phyloP scores from a whole-genome alignment of 495 filamentous ascomycete genomes.

The Penicillium mononematosum region DNA sequence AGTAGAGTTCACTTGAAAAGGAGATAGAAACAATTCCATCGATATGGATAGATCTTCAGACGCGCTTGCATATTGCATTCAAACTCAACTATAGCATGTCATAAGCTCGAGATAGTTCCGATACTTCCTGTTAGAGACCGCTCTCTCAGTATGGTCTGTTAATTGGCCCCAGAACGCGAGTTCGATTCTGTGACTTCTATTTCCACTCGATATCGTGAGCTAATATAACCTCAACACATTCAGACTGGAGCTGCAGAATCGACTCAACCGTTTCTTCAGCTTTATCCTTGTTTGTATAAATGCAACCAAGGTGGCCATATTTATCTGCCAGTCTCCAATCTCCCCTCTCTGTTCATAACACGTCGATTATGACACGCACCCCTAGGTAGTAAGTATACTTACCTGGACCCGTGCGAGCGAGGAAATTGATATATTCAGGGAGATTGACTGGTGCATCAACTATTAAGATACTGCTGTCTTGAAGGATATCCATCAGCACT shows the following conservation, averaged over 20 bases:
- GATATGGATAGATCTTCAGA: too few species aligned
- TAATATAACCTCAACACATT: conserved; percentile 13
- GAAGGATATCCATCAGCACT: conserved; percentile 37
- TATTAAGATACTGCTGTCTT: conserved; percentile 36
- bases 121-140: not conserved
- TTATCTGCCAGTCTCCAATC: conserved; percentile 43
- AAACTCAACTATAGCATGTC: too few species aligned
- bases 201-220: conserved; percentile 12
- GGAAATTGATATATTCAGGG: conserved; percentile 46
- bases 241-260: not conserved
- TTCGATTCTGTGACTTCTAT: not conserved
- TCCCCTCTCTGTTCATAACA: conserved; percentile 38
- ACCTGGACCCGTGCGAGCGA: conserved; percentile 24
- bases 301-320: conserved; percentile 36
- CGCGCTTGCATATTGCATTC: too few species aligned
- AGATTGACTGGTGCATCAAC: conserved; percentile 48
- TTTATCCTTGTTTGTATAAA: conserved; percentile 31
- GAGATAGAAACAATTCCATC: too few species aligned
- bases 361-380: conserved; percentile 48
- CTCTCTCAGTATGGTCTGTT: not conserved
- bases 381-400: conserved; percentile 39
- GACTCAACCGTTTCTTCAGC: conserved; percentile 16
- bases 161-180: not conserved
- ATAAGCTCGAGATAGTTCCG: too few species aligned
- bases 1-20: too few species aligned